Base-by-base conservation (phyloP, 2,329 filamentous ascomycete genomes). In the Stagonosporopsis vannaccii region DNA sequence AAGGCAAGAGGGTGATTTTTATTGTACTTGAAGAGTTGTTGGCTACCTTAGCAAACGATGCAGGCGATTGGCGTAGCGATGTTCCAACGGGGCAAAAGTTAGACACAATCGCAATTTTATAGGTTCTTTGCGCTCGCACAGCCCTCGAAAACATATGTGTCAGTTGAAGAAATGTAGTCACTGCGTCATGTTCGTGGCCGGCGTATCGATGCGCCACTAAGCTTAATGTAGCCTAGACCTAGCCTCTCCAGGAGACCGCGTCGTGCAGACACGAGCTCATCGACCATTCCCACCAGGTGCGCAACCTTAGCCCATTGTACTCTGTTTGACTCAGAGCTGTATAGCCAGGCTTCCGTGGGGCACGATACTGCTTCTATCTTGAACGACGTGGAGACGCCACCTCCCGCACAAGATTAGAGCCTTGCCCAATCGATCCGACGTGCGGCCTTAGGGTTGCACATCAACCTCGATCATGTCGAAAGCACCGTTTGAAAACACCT, bases 401-500 rank as follows among this genome's bases (percentile, higher is more conserved):
- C 2, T n/a, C 5, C 26, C 4, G 33, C 19, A 4, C 5, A 8
- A 17, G 25, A 28, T 17, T 9, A 17, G 19, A 40, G 28, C 37
- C 17, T 17, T 33, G 20, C 11, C 37, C 5, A 5, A 36, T 35
- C 19, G 25, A 30, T 39, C n/a, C 28, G 32, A 22, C 28, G 13
- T 20, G 19, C 15, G 25, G 40, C 32, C 1, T 4, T 23, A 12
- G 13, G 30, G 8, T 32, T 26, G 19, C 36, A 9, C 28, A 32
- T 40, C 30, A 22, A n/a, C 25, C 13, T 37, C 12, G 23, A 32
- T 20, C 30, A 37, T 51, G 49, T 47, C 37, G 17, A 58, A 42
- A 36, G 46, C 30, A 33, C 39, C 64, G 26, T 73, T 94, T 56
- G 85, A 85, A 37, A 98, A 98, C 71, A 77, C 90, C 26, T 98